Conservation (phyloP, 345 rosid species). For the Salix brachista region DNA sequence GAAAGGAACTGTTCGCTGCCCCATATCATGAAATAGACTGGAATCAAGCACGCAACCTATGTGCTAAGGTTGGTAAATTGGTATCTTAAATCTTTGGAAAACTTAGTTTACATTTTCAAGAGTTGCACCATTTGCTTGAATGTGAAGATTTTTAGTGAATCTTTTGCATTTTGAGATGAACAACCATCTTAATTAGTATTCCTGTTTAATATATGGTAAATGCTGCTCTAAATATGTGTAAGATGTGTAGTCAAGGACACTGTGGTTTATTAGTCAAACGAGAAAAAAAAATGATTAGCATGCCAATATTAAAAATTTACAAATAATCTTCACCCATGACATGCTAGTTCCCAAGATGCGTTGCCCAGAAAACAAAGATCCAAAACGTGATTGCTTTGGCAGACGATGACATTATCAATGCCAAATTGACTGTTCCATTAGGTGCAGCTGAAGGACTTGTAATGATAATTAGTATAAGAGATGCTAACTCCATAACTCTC, state of each 20-base stretch:
- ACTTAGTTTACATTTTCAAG: not conserved
- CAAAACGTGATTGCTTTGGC: not conserved
- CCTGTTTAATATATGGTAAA: not conserved
- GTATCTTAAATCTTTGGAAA: slow-evolving; percentile 10
- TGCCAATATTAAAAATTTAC: not conserved
- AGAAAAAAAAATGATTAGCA: not conserved
- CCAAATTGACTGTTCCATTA: not conserved
- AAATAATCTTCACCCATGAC: not conserved
- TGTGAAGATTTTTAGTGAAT: not conserved
- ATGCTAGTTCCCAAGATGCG: not conserved
- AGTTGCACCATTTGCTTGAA: not conserved
- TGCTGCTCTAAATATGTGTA: not conserved
- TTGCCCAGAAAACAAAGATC: not conserved
- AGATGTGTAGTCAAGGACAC: not conserved
- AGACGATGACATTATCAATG: not conserved
- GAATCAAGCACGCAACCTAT: slow-evolving; percentile 73
- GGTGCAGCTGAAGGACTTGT: not conserved
- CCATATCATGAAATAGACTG: slow-evolving; percentile 90
- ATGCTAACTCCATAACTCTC: not conserved
- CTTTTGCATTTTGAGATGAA: not conserved
- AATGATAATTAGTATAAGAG: not conserved
- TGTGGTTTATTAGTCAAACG: not conserved
- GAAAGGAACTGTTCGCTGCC: slow-evolving; percentile 73
- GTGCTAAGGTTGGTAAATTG: slow-evolving; percentile 77
- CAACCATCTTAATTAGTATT: not conserved